Evolutionary conservation across 2,329 filamentous ascomycete genomes (phyloP).

Genomic region (Diaporthe sp.): DNA sequence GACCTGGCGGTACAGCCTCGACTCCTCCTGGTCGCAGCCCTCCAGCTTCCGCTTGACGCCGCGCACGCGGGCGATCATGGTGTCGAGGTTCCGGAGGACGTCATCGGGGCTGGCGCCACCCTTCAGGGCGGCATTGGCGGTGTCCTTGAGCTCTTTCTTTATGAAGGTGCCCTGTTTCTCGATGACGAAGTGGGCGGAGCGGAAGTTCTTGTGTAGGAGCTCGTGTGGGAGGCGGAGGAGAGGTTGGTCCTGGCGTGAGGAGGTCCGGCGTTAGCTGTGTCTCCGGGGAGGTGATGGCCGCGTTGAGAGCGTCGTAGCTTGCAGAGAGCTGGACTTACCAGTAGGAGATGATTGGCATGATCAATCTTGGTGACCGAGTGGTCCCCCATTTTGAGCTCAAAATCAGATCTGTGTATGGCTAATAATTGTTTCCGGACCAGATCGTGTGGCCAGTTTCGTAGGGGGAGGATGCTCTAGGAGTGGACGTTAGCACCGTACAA

Average conservation of each 20-base stretch:
- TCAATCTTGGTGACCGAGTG: conserved; percentile 75
- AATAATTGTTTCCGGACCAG: not conserved
- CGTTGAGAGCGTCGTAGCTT: not conserved
- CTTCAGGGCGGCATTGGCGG: conserved; percentile 74
- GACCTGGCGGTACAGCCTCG: conserved; percentile 78
- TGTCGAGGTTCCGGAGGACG: conserved; percentile 83
- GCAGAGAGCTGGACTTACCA: conserved; percentile 59
- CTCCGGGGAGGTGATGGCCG: not conserved
- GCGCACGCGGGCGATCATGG: conserved; percentile 86
- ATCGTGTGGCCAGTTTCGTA: not conserved
- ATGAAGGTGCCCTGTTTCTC: conserved; percentile 76
- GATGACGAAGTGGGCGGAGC: conserved; percentile 80
- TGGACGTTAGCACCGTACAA: not conserved
- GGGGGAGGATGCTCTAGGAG: not conserved
- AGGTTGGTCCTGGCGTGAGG: conserved; percentile 79
- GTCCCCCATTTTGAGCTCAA: conserved; percentile 62
- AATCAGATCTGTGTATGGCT: not conserved
- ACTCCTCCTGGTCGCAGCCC: conserved; percentile 81
- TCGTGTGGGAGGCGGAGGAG: conserved; percentile 93
- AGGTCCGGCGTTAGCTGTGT: conserved; percentile 25
- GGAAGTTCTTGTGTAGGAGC: conserved; percentile 93
- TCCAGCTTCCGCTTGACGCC: conserved; percentile 89
- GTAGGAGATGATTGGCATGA: conserved; percentile 79
- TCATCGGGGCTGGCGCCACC: conserved; percentile 72
- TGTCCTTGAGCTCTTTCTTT: conserved; percentile 69